Base-by-base conservation (phyloP, 148 eudicot genomes). In the Rhododendron simsii region DNA sequence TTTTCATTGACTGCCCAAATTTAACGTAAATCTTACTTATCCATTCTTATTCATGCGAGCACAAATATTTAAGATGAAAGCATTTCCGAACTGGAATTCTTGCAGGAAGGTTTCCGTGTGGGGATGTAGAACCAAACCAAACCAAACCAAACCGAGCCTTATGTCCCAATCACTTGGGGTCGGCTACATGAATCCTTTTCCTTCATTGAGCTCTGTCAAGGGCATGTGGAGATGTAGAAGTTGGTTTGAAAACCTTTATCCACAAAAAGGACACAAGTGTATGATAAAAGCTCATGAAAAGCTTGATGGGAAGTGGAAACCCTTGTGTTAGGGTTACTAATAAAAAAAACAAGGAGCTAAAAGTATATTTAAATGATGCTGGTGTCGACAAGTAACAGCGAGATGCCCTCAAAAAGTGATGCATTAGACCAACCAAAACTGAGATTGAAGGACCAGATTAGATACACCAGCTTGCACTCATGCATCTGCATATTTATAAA, bases 331-430 rank as follows among this genome's bases (percentile, higher is more conserved):
- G 71, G 45, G 47, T 20, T 33, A 35, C 48, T 21, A 37, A 35
- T 11, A 53, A 47, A 82, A 82, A 82, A 57, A n/a, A 47, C 28
- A 83, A 83, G 77, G 59, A 45, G 76, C 51, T 82, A 82, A 63
- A 82, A 63, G 51, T 21, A 37, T 51, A 61, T 61, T 35, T 63
- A 9, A 21, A 18, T 15, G 53, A 41, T 39, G 35, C 20, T 81
- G 41, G 47, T 79, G 63, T 51, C 5, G 21, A 12, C 78, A 67
- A 44, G 37, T 28, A 47, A 28, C 12, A 41, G 74, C 2, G 8
- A 45, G 21, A 44, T 44, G 41, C 14, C 75, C 30, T 44, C 14
- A 65, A 63, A 57, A 4, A 28, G 39, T 37, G 15, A 65, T 65
- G 41, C 55, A 65, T 2, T 28, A 44, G 57, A 61, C 44, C 12